Evolutionary conservation across 768 basidiomycete genomes (phyloP).

Genomic region (Collybia mongolica): DNA sequence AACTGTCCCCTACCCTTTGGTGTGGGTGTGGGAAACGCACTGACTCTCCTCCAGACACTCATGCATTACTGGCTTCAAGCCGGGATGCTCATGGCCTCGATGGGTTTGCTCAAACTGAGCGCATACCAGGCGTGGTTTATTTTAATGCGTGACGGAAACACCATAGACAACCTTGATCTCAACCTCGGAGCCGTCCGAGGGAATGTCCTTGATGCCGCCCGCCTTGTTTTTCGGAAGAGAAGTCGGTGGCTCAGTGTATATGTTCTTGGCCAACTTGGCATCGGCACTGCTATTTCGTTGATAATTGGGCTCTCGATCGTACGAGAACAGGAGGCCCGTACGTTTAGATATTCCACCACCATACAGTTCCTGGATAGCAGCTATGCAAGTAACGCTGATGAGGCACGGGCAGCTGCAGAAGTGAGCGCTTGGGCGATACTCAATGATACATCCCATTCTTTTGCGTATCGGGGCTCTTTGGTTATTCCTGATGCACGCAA

Average conservation of each 20-base stretch:
- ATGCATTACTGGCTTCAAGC: slow-evolving; percentile 16
- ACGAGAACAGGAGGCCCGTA: not conserved
- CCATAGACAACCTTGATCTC: slow-evolving; percentile 14
- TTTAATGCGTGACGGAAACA: slow-evolving; percentile 14
- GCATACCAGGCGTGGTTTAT: slow-evolving; percentile 16
- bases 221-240: slow-evolving; percentile 7
- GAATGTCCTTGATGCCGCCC: slow-evolving; percentile 7
- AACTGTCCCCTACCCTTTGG: slow-evolving; percentile 9
- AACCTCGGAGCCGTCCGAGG: slow-evolving; percentile 14
- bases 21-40: slow-evolving; percentile 9
- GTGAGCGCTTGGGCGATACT: slow-evolving; percentile 12
- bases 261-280: slow-evolving; percentile 6
- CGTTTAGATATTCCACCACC: slow-evolving; percentile 4
- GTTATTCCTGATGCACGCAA: slow-evolving; percentile 12
- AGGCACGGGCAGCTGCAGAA: slow-evolving; percentile 10
- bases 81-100: slow-evolving; percentile 7
- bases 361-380: slow-evolving; percentile 9
- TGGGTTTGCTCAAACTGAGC: slow-evolving; percentile 11
- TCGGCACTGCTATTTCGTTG: slow-evolving; percentile 8
- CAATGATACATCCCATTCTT: slow-evolving; percentile 7
- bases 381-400: slow-evolving; percentile 8
- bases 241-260: slow-evolving; percentile 10
- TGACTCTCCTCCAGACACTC: slow-evolving; percentile 11
- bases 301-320: slow-evolving; percentile 11
- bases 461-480: slow-evolving; percentile 8